These are phyloP conservation scores for Diaporthe citri DNA, from an alignment of 2,329 filamentous ascomycete genomes.

Conservation along the genomic window DNA sequence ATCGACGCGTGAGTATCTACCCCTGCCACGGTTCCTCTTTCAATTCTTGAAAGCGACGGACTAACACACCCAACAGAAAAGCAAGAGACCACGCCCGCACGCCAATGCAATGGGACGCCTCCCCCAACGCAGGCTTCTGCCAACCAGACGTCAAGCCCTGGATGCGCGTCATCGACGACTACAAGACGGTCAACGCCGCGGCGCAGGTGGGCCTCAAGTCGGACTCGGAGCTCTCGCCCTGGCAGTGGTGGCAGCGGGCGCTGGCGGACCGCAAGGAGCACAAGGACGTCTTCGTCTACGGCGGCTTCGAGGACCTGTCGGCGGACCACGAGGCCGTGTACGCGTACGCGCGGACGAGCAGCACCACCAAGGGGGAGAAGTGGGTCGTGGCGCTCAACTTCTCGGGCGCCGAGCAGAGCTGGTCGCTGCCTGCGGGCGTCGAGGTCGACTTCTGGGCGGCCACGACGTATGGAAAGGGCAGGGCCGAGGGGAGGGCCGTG, in stretches of 20 bases:
- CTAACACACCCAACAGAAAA: constrained; percentile 40
- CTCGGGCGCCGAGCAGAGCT: constrained; percentile 45
- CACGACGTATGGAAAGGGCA: constrained; percentile 44
- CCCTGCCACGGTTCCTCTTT: background rate
- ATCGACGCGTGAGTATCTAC: constrained; percentile 34
- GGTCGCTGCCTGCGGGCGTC: constrained; percentile 42
- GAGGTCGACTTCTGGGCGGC: constrained; percentile 45
- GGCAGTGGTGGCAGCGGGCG: constrained; percentile 70
- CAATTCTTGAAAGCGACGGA: background rate
- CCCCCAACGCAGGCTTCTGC: constrained; percentile 74
- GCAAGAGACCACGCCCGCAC: constrained; percentile 76
- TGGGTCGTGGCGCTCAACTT: constrained; percentile 50
- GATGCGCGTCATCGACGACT: constrained; percentile 75
- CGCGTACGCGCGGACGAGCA: constrained; percentile 45
- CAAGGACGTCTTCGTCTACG: constrained; percentile 76
- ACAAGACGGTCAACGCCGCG: constrained; percentile 69
- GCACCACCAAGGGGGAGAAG: constrained; percentile 41
- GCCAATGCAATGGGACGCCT: constrained; percentile 78
- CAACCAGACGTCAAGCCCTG: constrained; percentile 63
- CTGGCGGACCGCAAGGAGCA: constrained; percentile 71
- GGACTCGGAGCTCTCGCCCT: constrained; percentile 34
- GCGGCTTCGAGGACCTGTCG: constrained; percentile 57
- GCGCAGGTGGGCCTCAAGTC: constrained; percentile 60
- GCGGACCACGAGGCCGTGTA: constrained; percentile 39
- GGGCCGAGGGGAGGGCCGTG: constrained; percentile 43